Conservation (phyloP, 495 filamentous ascomycete genomes). For the Penicillium canariense region DNA sequence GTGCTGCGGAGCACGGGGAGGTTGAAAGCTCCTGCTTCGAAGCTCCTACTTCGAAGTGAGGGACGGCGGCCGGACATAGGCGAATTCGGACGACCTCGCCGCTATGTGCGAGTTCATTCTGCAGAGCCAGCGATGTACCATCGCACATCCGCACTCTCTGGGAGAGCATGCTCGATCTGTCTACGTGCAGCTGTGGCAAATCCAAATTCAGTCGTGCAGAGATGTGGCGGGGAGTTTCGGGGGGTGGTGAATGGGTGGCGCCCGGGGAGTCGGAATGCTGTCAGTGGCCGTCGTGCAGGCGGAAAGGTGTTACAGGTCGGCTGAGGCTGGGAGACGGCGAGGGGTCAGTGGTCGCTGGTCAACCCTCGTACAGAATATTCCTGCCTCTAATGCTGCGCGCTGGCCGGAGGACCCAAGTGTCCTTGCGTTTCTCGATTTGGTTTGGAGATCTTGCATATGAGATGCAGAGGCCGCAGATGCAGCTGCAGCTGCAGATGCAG, state of each 20-base stretch:
- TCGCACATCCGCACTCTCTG: background rate
- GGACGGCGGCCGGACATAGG: too few relatives aligned
- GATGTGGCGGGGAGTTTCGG: constrained; percentile 6
- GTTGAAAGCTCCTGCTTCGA: background rate
- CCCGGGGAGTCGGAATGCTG: background rate
- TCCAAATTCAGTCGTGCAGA: background rate
- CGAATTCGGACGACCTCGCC: too few relatives aligned
- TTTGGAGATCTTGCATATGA: constrained; percentile 27
- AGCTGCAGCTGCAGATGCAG: constrained; percentile 19
- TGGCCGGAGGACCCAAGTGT: too few relatives aligned
- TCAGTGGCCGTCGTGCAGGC: background rate
- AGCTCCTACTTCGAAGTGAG: too few relatives aligned
- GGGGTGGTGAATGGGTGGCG: background rate
- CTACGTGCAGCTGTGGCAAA: constrained; percentile 8
- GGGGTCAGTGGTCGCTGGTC: background rate
- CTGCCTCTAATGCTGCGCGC: background rate
- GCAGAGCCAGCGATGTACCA: too few relatives aligned
- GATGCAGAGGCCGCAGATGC: constrained; percentile 23
- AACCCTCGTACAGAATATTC: background rate
- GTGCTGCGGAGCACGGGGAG: background rate
- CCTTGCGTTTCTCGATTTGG: constrained; percentile 21
- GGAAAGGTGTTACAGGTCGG: too few relatives aligned
- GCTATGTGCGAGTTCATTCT: too few relatives aligned
- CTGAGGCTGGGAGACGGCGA: background rate
- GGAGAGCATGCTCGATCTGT: background rate